These are phyloP conservation scores for Lasiodiplodia sp. DNA, from an alignment of 2,329 filamentous ascomycete genomes.

Conservation along the genomic window DNA sequence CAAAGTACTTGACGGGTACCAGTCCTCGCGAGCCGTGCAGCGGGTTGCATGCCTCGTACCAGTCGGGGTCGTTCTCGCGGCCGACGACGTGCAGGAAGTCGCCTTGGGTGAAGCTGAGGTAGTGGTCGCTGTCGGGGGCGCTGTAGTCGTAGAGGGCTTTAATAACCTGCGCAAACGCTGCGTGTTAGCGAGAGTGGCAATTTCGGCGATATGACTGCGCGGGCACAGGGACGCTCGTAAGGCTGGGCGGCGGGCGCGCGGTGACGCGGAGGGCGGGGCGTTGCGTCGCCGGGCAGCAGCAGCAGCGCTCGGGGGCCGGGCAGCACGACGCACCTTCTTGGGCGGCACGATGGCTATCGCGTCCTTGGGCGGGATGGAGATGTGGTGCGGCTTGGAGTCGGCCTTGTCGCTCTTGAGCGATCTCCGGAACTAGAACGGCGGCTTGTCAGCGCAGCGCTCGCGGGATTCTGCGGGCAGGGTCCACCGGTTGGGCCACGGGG, in stretches of 20 bases:
- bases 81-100: conserved; percentile 99
- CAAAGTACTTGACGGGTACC: conserved; percentile 93
- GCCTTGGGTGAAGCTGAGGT: conserved; percentile 90
- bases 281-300: conserved; percentile 21
- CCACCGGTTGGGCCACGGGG: conserved; percentile 28
- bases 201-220: conserved; percentile 34
- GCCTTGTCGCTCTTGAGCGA: conserved; percentile 91
- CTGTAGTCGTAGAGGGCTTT: conserved; percentile 94
- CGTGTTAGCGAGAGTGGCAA: conserved; percentile 30
- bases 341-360: conserved; percentile 88
- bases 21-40: conserved; percentile 86
- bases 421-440: conserved; percentile 67
- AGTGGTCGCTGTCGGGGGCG: conserved; percentile 64
- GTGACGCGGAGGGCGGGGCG: conserved; percentile 17
- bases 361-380: conserved; percentile 83
- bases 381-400: conserved; percentile 70
- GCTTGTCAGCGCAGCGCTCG: conserved; percentile 21
- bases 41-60: conserved; percentile 99
- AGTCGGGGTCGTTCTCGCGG: conserved; percentile 90
- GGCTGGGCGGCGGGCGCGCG: conserved; percentile 30
- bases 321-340: conserved; percentile 75
- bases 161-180: conserved; percentile 73
- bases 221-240: conserved; percentile 26
- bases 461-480: conserved; percentile 19
- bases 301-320: conserved; percentile 1